Percentiles rank a stretch among this genome's conserved stretches.
These are phyloP conservation scores for Primulina eburnea DNA, from an alignment of 257 asterid species.

Conservation along the genomic window DNA sequence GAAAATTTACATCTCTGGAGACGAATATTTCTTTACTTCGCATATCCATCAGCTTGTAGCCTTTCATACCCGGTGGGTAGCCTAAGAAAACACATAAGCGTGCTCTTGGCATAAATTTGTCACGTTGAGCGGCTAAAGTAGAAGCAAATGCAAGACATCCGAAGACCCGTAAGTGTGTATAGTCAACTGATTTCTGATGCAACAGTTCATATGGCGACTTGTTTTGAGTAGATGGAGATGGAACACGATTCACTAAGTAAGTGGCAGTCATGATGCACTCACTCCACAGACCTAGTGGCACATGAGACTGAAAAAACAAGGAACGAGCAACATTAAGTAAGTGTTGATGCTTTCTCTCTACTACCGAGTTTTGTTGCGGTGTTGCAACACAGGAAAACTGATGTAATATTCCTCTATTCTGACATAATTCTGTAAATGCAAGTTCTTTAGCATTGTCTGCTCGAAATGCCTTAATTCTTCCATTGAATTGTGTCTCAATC, in stretches of 20 bases:
- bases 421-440: background rate
- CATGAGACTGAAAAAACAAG: background rate
- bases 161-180: fast-evolving
- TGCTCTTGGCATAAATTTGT: background rate
- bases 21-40: too few relatives aligned
- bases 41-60: too few relatives aligned
- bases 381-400: background rate
- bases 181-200: background rate
- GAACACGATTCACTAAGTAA: background rate
- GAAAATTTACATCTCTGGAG: too few relatives aligned
- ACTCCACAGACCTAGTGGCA: background rate
- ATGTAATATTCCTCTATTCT: background rate
- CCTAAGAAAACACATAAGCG: too few relatives aligned
- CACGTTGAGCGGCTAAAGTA: fast-evolving
- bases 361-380: background rate
- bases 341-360: too few relatives aligned
- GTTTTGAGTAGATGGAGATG: background rate
- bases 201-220: background rate
- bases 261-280: background rate
- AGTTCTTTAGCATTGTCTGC: background rate
- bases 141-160: background rate
- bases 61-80: too few relatives aligned
- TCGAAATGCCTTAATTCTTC: background rate
- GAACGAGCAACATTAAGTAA: background rate
- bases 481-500: background rate